phyloP scores from a whole-genome alignment of 192 early-diverging fungal species.

The Coemansia sp. region DNA sequence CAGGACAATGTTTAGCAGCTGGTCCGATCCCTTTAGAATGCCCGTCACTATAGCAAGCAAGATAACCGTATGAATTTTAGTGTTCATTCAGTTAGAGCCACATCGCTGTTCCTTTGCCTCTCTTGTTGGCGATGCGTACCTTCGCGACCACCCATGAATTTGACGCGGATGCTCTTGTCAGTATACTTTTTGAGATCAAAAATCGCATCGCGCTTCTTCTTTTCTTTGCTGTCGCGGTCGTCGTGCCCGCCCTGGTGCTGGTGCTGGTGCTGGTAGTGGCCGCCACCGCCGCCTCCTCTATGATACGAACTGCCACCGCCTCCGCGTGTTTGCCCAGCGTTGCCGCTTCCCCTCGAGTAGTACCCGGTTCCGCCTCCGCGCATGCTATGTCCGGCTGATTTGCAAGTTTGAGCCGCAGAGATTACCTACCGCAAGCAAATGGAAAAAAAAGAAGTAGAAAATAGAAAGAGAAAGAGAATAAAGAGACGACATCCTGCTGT shows the following conservation, averaged over 20 bases:
- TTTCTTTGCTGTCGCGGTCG: slow-evolving; percentile 57
- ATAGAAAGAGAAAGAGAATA: no score
- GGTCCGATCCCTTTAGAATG: slow-evolving; percentile 91
- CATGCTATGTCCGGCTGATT: no score
- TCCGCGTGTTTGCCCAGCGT: slow-evolving; percentile 46
- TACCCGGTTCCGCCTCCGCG: slow-evolving; percentile 53
- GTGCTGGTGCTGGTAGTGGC: no score
- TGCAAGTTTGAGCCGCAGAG: no score
- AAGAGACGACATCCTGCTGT: no score
- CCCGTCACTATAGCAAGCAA: slow-evolving; percentile 71
- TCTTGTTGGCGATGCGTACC: slow-evolving; percentile 58
- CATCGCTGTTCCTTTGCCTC: neutral
- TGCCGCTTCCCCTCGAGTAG: slow-evolving; percentile 56
- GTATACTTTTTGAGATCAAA: slow-evolving; percentile 93
- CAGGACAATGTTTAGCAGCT: slow-evolving; percentile 90
- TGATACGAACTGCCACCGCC: slow-evolving; percentile 52
- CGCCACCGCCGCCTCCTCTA: slow-evolving; percentile 55
- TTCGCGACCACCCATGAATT: slow-evolving; percentile 94
- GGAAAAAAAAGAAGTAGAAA: no score
- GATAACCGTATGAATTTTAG: neutral
- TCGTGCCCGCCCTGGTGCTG: slow-evolving; percentile 45
- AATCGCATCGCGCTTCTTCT: slow-evolving; percentile 87
- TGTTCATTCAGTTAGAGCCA: neutral
- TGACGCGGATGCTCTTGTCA: slow-evolving; percentile 89
- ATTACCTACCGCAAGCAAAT: no score